Evolutionary conservation across 169 alveolate genomes (phyloP).

Genomic region (Plasmodium gonderi): DNA sequence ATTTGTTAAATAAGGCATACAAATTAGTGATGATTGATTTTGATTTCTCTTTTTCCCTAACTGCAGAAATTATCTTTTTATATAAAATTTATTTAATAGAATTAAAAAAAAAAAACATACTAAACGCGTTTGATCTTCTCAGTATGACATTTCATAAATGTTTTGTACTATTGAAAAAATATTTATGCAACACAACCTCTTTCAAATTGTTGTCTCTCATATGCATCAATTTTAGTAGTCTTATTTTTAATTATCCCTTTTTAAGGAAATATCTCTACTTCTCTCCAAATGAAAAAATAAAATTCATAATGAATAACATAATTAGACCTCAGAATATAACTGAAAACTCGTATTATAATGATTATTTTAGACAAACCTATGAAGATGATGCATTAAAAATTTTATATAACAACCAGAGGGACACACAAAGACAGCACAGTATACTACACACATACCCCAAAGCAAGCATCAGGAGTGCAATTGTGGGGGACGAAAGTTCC

Average conservation of each 20-base stretch:
- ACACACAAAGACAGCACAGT: not conserved
- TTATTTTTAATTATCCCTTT: slow-evolving; percentile 51
- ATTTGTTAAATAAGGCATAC: slow-evolving; percentile 47
- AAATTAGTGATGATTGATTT: slow-evolving; percentile 29
- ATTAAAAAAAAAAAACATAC: slow-evolving; percentile 48
- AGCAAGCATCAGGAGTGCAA: not conserved
- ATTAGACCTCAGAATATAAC: slow-evolving; percentile 15
- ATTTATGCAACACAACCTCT: slow-evolving; percentile 57
- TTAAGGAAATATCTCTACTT: slow-evolving; percentile 11
- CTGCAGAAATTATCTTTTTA: slow-evolving; percentile 52
- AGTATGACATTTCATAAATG: slow-evolving; percentile 46
- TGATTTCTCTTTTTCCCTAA: slow-evolving; percentile 63
- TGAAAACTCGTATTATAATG: not conserved
- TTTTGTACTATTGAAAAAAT: slow-evolving; percentile 49
- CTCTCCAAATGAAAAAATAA: slow-evolving; percentile 18
- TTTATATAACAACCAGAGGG: not conserved
- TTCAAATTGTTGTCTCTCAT: slow-evolving; percentile 59
- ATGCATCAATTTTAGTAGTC: slow-evolving; percentile 30
- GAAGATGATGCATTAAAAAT: not conserved
- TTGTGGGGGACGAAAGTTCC: not conserved
- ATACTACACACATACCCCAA: not conserved
- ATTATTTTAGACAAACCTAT: not conserved
- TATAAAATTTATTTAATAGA: slow-evolving; percentile 64
- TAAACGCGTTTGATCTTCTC: slow-evolving; percentile 30
- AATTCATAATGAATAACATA: slow-evolving; percentile 37